Base-by-base conservation (phyloP, 257 asterid species). In the Solanum dulcamara region DNA sequence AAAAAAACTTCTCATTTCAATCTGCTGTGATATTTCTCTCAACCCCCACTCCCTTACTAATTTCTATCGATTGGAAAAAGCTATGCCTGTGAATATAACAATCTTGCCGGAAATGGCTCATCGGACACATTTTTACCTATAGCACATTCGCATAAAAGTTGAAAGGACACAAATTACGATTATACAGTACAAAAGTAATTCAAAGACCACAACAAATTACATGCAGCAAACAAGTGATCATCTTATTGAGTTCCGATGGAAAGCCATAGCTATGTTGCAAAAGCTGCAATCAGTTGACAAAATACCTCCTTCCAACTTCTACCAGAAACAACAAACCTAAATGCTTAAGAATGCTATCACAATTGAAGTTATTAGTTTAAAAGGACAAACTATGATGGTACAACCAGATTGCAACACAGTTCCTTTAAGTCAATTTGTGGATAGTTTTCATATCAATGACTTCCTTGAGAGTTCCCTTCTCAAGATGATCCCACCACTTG, bases 381-480 rank as follows among this genome's bases (percentile, higher is more conserved):
- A 28, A 30, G 83, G 40, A 46, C 10, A 28, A 17, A 48, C 64
- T 48, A 77, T 30, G 64, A 15, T 48, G 28, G 64, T 77, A 48
- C 62, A 75, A 26, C 81, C 59, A 75, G 33, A 74, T 24, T 26
- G 59, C 59, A 42, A 51, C n/a, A 32, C 72, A 81, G 83, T 20
- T 80, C 55, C 80, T 82, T 88, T 89, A 92, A 55, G 89, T 87
- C 85, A 96, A 87, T 89, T 89, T 96, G 91, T 94, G 98, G 74
- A 96, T 94, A 81, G 97, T 92, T 83, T 92, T 90, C 97, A 96
- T 92, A 89, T 96, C 97, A 18, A 87, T 90, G 10, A 88, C 94
- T 64, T 92, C 96, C 7, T 72, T 35, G 33, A 38, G 53, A 72
- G 53, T 38, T n/a, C 81, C 81, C 1, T 72, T 38, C 53, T 72